Base-by-base conservation (phyloP, 805 yeast species). In the Lipomyces kockii region DNA sequence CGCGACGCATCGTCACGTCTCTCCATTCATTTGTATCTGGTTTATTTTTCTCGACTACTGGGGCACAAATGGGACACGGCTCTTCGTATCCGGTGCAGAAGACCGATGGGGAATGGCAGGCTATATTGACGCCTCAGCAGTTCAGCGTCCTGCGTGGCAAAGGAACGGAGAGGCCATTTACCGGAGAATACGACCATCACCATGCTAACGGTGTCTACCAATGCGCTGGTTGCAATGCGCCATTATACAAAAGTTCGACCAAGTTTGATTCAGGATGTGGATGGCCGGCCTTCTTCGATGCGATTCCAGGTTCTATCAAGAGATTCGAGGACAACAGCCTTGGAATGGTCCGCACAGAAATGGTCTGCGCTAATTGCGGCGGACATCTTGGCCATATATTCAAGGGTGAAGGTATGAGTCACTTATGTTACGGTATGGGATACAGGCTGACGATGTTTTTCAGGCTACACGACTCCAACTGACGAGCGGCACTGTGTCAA, bases 231-330 rank as follows among this genome's bases (percentile, higher is more conserved):
- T 95, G 99, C 79, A 83, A 83, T 61, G 81, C 84, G 56, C 97
- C 97, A 12, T 80, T 95, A 37, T 95, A 95, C 78, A 84, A 84
- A 68, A 87, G 97, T 35, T 81, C 83, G 39, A 85, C 97, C 2
- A 94, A 95, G 78, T 95, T 95, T 74, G 88, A 89, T 66, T 86
- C 97, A 12, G 92, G 92, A 63, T 95, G 99, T 78, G 99, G 99
- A 2, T 95, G 99, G 99, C 99, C 99, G 0, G 93, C 97, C 0
- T 95, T 95, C 78, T 94, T 89, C 78, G 89, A 91, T 66, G 97
- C 97, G 0, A 81, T 91, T 52, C 96, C 97, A 0, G 93, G 92
- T 0, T 83, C 97, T 5, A 83, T 95, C 52, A 83, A 78, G 25
- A 82, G 89, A 12, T 79, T 84, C 66, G 83, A 81, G 22, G 99